phyloP scores from a whole-genome alignment of 345 rosid genomes.

The Durio zibethinus region DNA sequence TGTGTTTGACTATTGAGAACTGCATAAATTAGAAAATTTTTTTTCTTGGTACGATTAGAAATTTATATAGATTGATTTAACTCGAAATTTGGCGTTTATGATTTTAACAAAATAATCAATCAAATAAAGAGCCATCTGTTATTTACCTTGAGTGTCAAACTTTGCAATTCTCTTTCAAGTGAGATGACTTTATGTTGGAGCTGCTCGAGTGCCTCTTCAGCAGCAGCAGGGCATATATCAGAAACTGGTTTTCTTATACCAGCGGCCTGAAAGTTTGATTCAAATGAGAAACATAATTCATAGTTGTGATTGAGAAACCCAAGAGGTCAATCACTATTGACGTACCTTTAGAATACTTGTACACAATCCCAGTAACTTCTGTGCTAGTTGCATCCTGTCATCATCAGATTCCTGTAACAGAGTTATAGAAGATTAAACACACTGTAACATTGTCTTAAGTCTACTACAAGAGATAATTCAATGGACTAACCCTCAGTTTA shows the following conservation, averaged over 20 bases:
- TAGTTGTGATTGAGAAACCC: neutral
- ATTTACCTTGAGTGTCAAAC: constrained; percentile 54
- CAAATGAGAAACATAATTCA: neutral
- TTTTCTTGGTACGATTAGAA: too few relatives aligned
- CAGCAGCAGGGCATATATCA: constrained; percentile 56
- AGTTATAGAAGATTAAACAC: constrained; percentile 11
- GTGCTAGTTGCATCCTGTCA: constrained; percentile 62
- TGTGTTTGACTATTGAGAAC: too few relatives aligned
- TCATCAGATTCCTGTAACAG: constrained; percentile 60
- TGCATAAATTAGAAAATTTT: too few relatives aligned
- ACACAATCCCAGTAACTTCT: constrained; percentile 60
- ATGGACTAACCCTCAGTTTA: constrained; percentile 50
- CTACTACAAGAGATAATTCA: neutral
- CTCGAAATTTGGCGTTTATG: too few relatives aligned
- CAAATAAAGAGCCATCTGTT: too few relatives aligned
- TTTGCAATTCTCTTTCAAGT: constrained; percentile 64
- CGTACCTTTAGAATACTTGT: constrained; percentile 69
- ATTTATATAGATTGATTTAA: too few relatives aligned
- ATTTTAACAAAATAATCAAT: too few relatives aligned
- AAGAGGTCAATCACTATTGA: neutral
- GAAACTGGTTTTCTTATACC: constrained; percentile 52
- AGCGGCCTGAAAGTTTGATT: constrained; percentile 45
- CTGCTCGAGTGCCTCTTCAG: constrained; percentile 78
- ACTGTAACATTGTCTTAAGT: neutral
- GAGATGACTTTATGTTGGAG: constrained; percentile 52